phyloP scores from a whole-genome alignment of 2,329 filamentous ascomycete species.

The Drechslera avenae region DNA sequence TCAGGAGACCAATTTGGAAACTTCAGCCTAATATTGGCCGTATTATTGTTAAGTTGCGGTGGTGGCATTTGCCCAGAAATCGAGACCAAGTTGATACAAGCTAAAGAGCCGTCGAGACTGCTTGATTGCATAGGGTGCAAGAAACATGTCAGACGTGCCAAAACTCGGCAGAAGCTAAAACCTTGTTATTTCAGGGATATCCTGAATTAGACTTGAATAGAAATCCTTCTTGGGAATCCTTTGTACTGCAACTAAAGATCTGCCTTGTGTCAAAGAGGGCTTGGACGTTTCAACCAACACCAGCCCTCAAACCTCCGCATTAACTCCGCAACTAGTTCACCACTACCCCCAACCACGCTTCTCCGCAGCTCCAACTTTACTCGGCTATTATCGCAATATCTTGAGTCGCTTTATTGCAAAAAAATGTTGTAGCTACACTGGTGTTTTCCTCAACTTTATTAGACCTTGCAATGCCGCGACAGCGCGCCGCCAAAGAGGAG shows the following conservation, averaged over 20 bases:
- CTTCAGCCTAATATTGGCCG: conserved; percentile 1
- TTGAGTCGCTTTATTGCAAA: background rate
- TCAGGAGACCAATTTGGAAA: background rate
- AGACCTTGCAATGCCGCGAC: conserved; percentile 39
- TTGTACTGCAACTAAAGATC: conserved; percentile 28
- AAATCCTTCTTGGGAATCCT: conserved; percentile 21
- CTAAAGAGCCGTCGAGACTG: background rate
- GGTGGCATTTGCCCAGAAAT: conserved; percentile 2
- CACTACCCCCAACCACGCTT: conserved; percentile 13
- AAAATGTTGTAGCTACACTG: conserved; percentile 23
- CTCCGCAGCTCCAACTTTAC: conserved; percentile 1
- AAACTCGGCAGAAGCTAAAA: conserved; percentile 1
- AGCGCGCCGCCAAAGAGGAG: conserved; percentile 48
- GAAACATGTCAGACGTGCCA: background rate
- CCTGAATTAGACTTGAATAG: conserved; percentile 36
- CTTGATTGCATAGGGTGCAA: background rate
- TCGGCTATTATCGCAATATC: background rate
- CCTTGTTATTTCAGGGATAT: conserved; percentile 5
- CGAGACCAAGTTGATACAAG: background rate
- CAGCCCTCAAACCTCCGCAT: conserved; percentile 35
- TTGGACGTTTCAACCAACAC: conserved; percentile 38
- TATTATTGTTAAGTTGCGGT: background rate
- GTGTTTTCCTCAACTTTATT: background rate
- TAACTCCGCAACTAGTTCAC: conserved; percentile 30
- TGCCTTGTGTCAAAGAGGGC: conserved; percentile 31